These are phyloP conservation scores for Crithidia sp. DNA, from an alignment of 208 protist species.

Conservation along the genomic window DNA sequence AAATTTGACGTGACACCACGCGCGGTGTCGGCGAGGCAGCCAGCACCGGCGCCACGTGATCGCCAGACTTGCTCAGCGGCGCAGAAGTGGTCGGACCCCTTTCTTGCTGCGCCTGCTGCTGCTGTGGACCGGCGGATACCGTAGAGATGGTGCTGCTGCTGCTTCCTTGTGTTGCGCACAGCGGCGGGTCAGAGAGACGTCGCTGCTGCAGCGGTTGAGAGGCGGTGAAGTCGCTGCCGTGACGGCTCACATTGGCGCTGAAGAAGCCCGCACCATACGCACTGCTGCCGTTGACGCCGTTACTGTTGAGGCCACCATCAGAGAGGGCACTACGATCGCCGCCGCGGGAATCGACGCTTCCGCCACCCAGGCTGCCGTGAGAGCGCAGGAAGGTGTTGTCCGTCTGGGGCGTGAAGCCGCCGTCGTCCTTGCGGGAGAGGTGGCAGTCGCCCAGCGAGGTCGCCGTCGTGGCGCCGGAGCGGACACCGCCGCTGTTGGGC, in stretches of 20 bases:
- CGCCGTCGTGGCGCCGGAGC: constrained; percentile 16
- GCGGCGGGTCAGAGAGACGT: constrained; percentile 3
- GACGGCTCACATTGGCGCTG: neutral
- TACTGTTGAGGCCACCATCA: too few species aligned
- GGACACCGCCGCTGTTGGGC: neutral
- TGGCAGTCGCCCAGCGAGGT: constrained; percentile 32
- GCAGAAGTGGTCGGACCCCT: neutral
- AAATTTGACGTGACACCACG: neutral
- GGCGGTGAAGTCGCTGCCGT: neutral
- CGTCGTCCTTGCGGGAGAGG: constrained; percentile 38
- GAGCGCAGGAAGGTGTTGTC: constrained; percentile 2
- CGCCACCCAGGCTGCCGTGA: neutral
- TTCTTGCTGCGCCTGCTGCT: neutral
- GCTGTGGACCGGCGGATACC: neutral
- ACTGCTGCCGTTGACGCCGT: neutral
- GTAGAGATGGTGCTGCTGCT: neutral
- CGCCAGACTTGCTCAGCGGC: neutral
- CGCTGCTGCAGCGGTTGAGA: neutral
- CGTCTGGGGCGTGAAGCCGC: constrained; percentile 13
- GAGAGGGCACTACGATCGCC: neutral
- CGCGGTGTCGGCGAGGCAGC: neutral
- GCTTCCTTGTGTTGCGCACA: neutral
- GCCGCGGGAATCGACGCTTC: constrained; percentile 1
- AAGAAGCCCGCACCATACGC: constrained; percentile 12
- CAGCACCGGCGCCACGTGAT: neutral